phyloP scores from a whole-genome alignment of 139 green algal genomes.

The Coelastrella sp. region DNA sequence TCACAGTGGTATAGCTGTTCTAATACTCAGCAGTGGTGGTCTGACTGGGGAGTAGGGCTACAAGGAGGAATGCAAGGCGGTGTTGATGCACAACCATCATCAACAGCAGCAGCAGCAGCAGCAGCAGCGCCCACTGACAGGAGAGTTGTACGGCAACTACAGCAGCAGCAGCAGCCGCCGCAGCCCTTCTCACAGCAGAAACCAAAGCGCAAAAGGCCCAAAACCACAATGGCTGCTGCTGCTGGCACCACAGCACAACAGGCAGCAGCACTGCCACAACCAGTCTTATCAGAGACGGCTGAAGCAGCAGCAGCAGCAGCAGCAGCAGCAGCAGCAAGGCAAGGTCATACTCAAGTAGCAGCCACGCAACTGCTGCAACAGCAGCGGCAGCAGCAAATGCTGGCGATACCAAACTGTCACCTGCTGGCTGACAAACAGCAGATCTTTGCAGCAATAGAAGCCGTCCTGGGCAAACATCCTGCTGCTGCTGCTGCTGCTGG shows the following conservation, averaged over 20 bases:
- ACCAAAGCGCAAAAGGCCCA: not conserved
- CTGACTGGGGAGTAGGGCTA: not conserved
- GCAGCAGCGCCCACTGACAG: not conserved
- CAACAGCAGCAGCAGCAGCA: constrained; percentile 23
- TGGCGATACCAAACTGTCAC: not conserved
- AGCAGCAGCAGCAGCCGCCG: not conserved
- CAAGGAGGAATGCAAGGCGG: not conserved
- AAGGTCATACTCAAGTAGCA: too few species aligned
- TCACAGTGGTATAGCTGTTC: not conserved
- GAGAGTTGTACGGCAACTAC: not conserved
- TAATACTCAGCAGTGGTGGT: not conserved
- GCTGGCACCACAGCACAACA: not conserved
- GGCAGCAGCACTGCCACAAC: not conserved
- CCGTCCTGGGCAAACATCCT: not conserved
- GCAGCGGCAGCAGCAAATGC: not conserved
- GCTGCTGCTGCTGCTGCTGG: constrained; percentile 1
- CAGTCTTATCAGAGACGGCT: not conserved
- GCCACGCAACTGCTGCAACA: not conserved
- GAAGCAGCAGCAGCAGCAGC: not conserved
- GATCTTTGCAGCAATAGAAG: not conserved
- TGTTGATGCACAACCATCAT: not conserved
- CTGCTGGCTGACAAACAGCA: not conserved
- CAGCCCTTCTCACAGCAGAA: not conserved
- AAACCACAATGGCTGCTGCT: too few species aligned
- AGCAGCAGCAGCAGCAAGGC: not conserved